Base-by-base conservation (phyloP, 139 green algal genomes). In the Diplosphaera chodatii region DNA sequence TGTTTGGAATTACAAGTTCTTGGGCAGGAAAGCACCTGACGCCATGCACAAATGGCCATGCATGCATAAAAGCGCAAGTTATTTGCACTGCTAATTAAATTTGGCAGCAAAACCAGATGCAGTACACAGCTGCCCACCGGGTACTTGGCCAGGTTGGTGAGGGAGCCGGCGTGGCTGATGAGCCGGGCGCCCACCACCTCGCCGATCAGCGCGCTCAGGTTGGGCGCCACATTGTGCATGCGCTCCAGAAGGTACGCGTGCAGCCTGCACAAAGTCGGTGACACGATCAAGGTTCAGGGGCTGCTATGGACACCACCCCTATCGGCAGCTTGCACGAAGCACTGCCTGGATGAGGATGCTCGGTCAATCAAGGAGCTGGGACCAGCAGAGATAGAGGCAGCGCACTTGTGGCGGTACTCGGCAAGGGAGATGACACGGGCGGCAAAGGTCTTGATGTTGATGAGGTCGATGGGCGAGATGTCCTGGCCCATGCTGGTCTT, bases 91-190 rank as follows among this genome's bases (percentile, higher is more conserved):
- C n/a, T n/a, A n/a, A n/a, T n/a, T n/a, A n/a, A n/a, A n/a, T n/a
- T n/a, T n/a, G n/a, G n/a, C n/a, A n/a, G n/a, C n/a, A n/a, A n/a
- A n/a, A n/a, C n/a, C n/a, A n/a, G n/a, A n/a, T n/a, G n/a, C n/a
- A n/a, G 37, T 8, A 48, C 10, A 48, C 37, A 8, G 37, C 37
- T 13, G 13, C 37, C 13, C 37, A 48, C 95, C 2, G 96, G 96
- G 79, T 98, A 96, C 86, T 99, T 99, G 56, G 96, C 96, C 69
- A 99, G 80, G 82, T 97, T 98, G 65, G 89, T 97, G 40, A 99
- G 82, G 15, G 82, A 93, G 65, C 96, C 96, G 23, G 90, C 90
- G 76, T 96, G 90, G 10, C 77, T 85, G 83, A 99, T 99, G 30
- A 99, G 87, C 40, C 96, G 86, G 10, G 96, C 96, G 15, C 95